These are phyloP conservation scores for Bauhinia variegata DNA, from an alignment of 306 rosid species.

Conservation along the genomic window DNA sequence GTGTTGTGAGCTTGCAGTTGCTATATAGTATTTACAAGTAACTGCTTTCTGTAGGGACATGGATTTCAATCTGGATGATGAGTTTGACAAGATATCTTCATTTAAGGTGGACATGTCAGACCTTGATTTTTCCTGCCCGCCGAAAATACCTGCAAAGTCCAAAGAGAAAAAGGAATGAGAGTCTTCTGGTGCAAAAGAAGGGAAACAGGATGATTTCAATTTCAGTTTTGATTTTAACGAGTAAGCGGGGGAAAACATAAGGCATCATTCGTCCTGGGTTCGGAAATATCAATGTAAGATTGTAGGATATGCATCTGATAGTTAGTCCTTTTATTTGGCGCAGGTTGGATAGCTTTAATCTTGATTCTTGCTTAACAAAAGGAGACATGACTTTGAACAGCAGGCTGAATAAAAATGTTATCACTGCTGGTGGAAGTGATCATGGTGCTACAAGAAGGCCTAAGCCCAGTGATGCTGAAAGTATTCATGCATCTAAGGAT, in stretches of 20 bases:
- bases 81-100: conserved; percentile 71
- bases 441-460: conserved; percentile 38
- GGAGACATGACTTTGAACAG: conserved; percentile 46
- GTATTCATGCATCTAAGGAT: conserved; percentile 42
- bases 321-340: conserved; percentile 25
- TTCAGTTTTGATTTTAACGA: conserved; percentile 85
- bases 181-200: conserved; percentile 56
- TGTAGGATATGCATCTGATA: conserved; percentile 22
- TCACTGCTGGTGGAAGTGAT: conserved; percentile 48
- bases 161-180: conserved; percentile 55
- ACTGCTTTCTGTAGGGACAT: conserved; percentile 62
- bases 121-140: conserved; percentile 70
- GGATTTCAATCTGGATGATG: conserved; percentile 80
- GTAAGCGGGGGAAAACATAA: conserved; percentile 52
- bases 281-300: conserved; percentile 3
- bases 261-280: conserved; percentile 15
- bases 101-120: conserved; percentile 91
- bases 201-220: conserved; percentile 53
- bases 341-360: conserved; percentile 72
- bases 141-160: conserved; percentile 55
- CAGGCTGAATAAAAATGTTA: conserved; percentile 46
- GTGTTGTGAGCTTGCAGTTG: conserved; percentile 35
- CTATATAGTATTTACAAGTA: conserved; percentile 24
- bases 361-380: conserved; percentile 51
- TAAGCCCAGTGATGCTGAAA: conserved; percentile 39